phyloP scores from a whole-genome alignment of 768 basidiomycete genomes.

The Tubosaeta sp. region DNA sequence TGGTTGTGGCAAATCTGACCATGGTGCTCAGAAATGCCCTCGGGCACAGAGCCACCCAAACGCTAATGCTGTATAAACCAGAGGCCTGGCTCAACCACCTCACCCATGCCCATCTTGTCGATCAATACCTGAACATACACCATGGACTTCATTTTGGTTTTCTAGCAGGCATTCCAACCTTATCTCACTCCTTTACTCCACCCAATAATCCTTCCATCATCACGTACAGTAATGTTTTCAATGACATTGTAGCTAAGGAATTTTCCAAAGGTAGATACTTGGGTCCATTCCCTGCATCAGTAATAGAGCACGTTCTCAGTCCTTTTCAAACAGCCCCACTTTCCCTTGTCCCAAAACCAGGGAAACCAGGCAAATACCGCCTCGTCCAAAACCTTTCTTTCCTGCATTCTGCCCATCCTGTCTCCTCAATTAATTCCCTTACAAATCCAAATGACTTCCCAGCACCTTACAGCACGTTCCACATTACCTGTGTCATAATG shows the following conservation, averaged over 20 bases:
- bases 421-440: conserved; percentile 32
- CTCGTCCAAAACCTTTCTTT: conserved; percentile 31
- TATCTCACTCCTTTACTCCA: neutral
- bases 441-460: conserved; percentile 21
- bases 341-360: conserved; percentile 28
- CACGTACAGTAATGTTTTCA: neutral
- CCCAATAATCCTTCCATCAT: neutral
- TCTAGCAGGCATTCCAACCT: neutral
- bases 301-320: too few relatives aligned
- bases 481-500: neutral
- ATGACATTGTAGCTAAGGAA: neutral
- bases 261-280: neutral
- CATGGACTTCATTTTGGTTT: neutral
- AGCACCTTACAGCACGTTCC: neutral
- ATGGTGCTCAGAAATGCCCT: neutral
- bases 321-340: conserved; percentile 19
- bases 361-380: conserved; percentile 14
- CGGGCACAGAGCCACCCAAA: neutral
- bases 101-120: rapidly evolving
- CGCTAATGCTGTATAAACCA: neutral
- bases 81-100: neutral
- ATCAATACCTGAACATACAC: neutral
- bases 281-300: too few relatives aligned
- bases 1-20: neutral
- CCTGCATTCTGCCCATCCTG: neutral